Conservation (phyloP, 495 filamentous ascomycete species). For the Haplographium delicatum region DNA sequence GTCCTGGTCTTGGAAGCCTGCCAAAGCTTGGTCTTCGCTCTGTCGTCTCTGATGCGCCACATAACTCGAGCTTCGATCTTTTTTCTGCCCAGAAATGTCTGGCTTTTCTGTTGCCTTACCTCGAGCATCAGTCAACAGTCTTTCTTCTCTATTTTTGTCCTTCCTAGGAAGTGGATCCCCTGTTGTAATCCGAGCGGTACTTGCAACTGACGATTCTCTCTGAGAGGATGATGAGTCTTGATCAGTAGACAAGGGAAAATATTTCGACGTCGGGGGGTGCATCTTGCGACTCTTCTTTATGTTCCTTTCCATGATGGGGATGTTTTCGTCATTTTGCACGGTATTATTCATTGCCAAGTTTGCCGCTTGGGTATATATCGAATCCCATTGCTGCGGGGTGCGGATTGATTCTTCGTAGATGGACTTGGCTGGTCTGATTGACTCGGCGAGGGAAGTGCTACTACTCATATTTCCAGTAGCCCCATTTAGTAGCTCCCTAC, state of each 20-base stretch:
- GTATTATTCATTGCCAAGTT: not conserved
- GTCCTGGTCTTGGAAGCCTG: not conserved
- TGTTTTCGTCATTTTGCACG: not conserved
- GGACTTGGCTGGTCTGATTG: conserved; percentile 1
- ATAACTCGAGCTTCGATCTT: not conserved
- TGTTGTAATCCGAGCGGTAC: conserved; percentile 1
- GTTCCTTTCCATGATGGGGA: conserved; percentile 16
- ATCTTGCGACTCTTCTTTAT: conserved; percentile 3
- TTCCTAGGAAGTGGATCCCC: not conserved
- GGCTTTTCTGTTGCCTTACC: not conserved
- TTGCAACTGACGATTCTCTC: conserved; percentile 8
- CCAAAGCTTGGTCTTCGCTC: conserved; percentile 5
- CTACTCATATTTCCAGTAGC: not conserved
- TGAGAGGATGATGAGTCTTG: not conserved
- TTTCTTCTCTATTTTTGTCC: not conserved
- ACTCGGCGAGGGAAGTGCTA: not conserved
- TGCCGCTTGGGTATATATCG: conserved; percentile 14
- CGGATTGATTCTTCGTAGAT: conserved; percentile 11
- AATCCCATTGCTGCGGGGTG: conserved; percentile 18
- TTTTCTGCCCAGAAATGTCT: not conserved
- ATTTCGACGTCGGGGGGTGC: conserved; percentile 12
- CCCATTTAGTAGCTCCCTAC: not conserved
- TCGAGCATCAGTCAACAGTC: not conserved
- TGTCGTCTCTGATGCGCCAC: conserved; percentile 1
- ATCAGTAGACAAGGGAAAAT: conserved; percentile 1